These are phyloP conservation scores for Melanopsichium pennsylvanicum DNA, from an alignment of 1,284 basidiomycete species.

Conservation along the genomic window DNA sequence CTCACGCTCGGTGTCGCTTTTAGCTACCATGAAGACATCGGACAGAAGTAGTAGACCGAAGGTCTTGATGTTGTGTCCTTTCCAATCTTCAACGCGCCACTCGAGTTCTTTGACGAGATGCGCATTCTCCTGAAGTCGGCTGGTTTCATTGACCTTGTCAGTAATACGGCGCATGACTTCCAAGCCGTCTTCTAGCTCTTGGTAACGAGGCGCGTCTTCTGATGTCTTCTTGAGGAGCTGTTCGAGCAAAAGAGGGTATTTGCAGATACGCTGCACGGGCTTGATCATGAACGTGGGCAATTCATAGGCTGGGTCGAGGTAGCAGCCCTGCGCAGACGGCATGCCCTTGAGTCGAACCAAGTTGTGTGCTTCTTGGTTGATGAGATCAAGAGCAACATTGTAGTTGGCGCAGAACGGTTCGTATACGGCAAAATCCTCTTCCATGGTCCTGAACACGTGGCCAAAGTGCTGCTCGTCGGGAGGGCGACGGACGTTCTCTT, in stretches of 20 bases:
- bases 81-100: slow-evolving; percentile 95
- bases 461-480: slow-evolving; percentile 73
- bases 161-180: slow-evolving; percentile 90
- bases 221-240: slow-evolving; percentile 73
- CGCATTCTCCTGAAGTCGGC: slow-evolving; percentile 80
- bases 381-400: slow-evolving; percentile 78
- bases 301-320: slow-evolving; percentile 71
- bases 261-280: slow-evolving; percentile 80
- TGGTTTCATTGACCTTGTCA: slow-evolving; percentile 93
- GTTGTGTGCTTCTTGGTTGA: slow-evolving; percentile 68
- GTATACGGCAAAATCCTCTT: slow-evolving; percentile 74
- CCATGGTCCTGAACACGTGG: slow-evolving; percentile 74
- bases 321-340: slow-evolving; percentile 59
- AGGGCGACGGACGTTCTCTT: slow-evolving; percentile 70
- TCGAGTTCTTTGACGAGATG: slow-evolving; percentile 89
- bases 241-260: slow-evolving; percentile 74
- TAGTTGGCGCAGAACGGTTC: slow-evolving; percentile 95
- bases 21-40: slow-evolving; percentile 94
- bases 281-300: slow-evolving; percentile 83
- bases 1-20: slow-evolving; percentile 94
- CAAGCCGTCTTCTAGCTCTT: slow-evolving; percentile 83
- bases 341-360: slow-evolving; percentile 48
- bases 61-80: slow-evolving; percentile 91
- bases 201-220: slow-evolving; percentile 67
- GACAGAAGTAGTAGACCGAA: slow-evolving; percentile 93